A percentile compares a stretch with the other conserved stretches of the same genome.
These are phyloP conservation scores for Venturia pyrina DNA, from an alignment of 2,329 filamentous ascomycete species.

Conservation along the genomic window DNA sequence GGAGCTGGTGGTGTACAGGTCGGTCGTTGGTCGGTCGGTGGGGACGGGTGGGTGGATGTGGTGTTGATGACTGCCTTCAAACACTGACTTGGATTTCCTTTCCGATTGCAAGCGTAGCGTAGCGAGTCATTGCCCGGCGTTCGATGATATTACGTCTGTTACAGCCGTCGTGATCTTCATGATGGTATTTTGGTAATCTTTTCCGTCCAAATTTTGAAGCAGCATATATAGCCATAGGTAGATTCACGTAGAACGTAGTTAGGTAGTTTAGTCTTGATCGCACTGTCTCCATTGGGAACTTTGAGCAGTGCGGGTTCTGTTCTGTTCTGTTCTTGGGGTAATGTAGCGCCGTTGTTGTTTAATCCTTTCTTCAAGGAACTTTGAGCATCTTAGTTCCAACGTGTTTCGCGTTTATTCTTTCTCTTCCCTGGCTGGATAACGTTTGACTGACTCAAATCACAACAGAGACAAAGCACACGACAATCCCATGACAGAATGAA, in stretches of 20 bases:
- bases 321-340: not conserved
- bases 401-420: too few relatives aligned
- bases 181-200: not conserved
- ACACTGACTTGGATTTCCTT: not conserved
- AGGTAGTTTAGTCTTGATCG: not conserved
- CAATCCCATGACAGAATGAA: not conserved
- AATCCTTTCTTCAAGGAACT: too few relatives aligned
- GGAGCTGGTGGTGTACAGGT: not conserved
- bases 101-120: slow-evolving; percentile 1
- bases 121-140: slow-evolving; percentile 1
- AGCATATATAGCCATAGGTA: slow-evolving; percentile 1
- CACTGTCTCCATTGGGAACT: not conserved
- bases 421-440: too few relatives aligned
- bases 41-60: not conserved
- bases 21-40: not conserved
- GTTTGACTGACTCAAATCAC: too few relatives aligned
- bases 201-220: not conserved
- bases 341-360: not conserved
- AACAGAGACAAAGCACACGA: not conserved
- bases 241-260: not conserved
- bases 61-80: not conserved
- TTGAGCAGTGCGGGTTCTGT: not conserved
- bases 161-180: not conserved
- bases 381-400: too few relatives aligned
- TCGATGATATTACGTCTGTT: not conserved